Evolutionary conservation across 345 rosid species (phyloP).

Genomic region (Cardiospermum halicacabum): DNA sequence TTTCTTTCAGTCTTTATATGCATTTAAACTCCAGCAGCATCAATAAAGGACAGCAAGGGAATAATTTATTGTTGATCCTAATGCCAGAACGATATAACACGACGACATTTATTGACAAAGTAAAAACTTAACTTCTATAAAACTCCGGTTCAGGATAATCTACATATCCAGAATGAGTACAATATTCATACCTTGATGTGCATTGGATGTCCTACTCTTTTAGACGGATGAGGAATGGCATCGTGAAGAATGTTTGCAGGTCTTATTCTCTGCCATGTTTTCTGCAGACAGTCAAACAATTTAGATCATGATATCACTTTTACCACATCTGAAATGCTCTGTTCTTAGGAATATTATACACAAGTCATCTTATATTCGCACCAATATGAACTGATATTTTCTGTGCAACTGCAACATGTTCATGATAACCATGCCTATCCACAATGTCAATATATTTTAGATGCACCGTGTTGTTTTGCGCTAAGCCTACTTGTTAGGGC

Average conservation of each 20-base stretch:
- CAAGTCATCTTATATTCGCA: not conserved
- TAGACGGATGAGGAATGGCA: conserved; percentile 74
- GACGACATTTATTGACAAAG: not conserved
- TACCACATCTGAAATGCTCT: no score
- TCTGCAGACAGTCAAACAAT: conserved; percentile 32
- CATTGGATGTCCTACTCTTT: conserved; percentile 72
- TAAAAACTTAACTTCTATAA: not conserved
- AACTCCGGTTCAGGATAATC: not conserved
- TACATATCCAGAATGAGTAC: not conserved
- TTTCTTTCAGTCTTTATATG: conserved; percentile 8
- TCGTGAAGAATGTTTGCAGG: conserved; percentile 51
- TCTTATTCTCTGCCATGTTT: conserved; percentile 83
- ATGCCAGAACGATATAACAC: not conserved
- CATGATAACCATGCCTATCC: not conserved
- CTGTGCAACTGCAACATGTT: not conserved
- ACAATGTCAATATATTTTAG: not conserved
- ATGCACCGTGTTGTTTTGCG: not conserved
- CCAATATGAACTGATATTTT: not conserved
- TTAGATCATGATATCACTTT: conserved; percentile 5
- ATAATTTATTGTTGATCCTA: not conserved
- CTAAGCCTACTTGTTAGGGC: not conserved
- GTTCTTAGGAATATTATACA: not conserved
- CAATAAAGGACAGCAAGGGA: not conserved
- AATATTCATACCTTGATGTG: conserved; percentile 57
- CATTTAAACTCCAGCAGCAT: not conserved